A percentile compares a stretch with the other conserved stretches of the same genome.
Conservation (phyloP, 495 filamentous ascomycete genomes). For the Hypoxylon trugodes region DNA sequence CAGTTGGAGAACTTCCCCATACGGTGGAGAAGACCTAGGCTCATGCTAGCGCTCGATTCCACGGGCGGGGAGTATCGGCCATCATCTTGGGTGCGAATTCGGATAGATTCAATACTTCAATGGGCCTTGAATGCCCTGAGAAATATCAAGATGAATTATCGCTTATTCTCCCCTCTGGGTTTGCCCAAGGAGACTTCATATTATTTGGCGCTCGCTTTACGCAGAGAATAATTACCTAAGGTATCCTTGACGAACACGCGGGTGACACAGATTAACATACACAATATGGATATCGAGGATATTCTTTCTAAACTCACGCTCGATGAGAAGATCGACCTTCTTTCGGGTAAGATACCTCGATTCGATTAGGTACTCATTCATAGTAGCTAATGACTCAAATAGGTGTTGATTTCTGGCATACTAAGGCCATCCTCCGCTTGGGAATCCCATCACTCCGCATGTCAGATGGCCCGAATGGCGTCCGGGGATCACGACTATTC, state of each 20-base stretch:
- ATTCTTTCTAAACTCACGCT: conserved; percentile 3
- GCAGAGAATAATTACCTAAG: too few species aligned
- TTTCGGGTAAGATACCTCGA: not conserved
- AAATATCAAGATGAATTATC: not conserved
- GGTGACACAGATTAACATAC: not conserved
- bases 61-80: conserved; percentile 1
- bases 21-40: too few species aligned
- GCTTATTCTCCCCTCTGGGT: too few species aligned
- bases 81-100: not conserved
- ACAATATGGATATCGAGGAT: conserved; percentile 1
- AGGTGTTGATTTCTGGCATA: conserved; percentile 5
- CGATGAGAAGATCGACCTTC: conserved; percentile 3
- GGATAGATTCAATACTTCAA: not conserved
- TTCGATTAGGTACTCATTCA: not conserved
- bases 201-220: too few species aligned
- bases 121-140: not conserved
- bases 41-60: not conserved
- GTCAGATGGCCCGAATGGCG: conserved; percentile 6
- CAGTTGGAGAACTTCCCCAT: too few species aligned
- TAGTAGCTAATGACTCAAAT: not conserved
- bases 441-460: conserved; percentile 1
- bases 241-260: too few species aligned
- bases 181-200: too few species aligned
- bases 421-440: not conserved
- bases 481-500: conserved; percentile 5